These are phyloP conservation scores for Cercophora sp. DNA, from an alignment of 495 filamentous ascomycete species.

Conservation along the genomic window DNA sequence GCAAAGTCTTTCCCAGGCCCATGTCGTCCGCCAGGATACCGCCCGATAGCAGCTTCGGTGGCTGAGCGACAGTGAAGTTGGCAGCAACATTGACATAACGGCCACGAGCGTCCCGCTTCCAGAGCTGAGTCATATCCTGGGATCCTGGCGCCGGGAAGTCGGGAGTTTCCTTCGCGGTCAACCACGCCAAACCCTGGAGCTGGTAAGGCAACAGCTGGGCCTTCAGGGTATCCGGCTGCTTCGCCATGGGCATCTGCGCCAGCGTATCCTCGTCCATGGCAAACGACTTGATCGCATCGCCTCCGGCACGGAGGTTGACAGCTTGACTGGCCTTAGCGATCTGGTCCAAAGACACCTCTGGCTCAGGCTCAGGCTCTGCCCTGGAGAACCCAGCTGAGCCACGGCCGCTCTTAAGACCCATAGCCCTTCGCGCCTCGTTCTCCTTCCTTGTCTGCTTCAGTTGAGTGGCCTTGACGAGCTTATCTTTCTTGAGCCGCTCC, in stretches of 20 bases:
- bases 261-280: constrained; percentile 70
- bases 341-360: constrained; percentile 51
- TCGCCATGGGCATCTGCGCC: constrained; percentile 67
- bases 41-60: constrained; percentile 66
- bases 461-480: constrained; percentile 44
- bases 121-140: constrained; percentile 70
- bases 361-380: no score
- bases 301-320: constrained; percentile 54
- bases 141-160: constrained; percentile 58
- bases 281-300: constrained; percentile 61
- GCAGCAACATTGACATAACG: constrained; percentile 74
- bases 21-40: constrained; percentile 92
- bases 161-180: constrained; percentile 72
- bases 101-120: constrained; percentile 56
- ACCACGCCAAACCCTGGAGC: constrained; percentile 79
- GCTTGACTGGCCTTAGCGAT: constrained; percentile 63
- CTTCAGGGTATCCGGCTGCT: constrained; percentile 58
- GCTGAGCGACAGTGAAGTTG: constrained; percentile 55
- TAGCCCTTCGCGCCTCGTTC: constrained; percentile 41
- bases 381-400: constrained; percentile 28
- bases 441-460: constrained; percentile 47
- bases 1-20: constrained; percentile 90
- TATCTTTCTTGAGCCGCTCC: constrained; percentile 58
- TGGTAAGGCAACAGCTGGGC: constrained; percentile 78
- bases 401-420: constrained; percentile 31